Conservation (phyloP, 192 early-diverging fungal species). For the Borealophlyctis nickersoniae region DNA sequence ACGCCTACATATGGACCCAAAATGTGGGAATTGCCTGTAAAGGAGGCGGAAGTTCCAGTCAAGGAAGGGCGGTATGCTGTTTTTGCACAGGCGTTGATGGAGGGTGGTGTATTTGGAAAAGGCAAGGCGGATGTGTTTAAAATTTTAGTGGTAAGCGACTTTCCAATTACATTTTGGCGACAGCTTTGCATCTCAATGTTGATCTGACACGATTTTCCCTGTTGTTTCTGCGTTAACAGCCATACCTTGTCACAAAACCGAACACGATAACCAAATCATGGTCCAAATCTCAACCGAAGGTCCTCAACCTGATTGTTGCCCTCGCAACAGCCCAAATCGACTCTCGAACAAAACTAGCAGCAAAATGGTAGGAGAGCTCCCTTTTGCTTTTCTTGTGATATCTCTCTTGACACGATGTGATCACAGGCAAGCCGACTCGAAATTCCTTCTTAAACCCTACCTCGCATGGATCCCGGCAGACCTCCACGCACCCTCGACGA, state of each 20-base stretch:
- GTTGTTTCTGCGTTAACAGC: conserved; percentile 28
- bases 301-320: conserved; percentile 30
- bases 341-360: conserved; percentile 22
- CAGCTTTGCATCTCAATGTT: too few relatives aligned
- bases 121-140: conserved; percentile 7
- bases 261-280: conserved; percentile 43
- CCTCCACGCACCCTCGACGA: conserved; percentile 33
- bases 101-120: conserved; percentile 37
- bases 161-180: too few relatives aligned
- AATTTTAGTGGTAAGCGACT: conserved; percentile 21
- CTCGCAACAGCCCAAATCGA: conserved; percentile 25
- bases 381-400: background rate
- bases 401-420: background rate
- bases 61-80: conserved; percentile 23
- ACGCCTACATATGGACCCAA: conserved; percentile 49
- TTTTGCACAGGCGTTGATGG: conserved; percentile 51
- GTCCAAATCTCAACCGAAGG: conserved; percentile 41
- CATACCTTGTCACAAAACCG: conserved; percentile 38
- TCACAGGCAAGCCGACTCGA: conserved; percentile 23
- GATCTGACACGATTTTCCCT: too few relatives aligned
- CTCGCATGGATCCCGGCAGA: conserved; percentile 44
- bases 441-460: conserved; percentile 39
- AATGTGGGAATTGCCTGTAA: conserved; percentile 49
- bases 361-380: conserved; percentile 33
- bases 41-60: conserved; percentile 36